phyloP scores from a whole-genome alignment of 2,329 filamentous ascomycete species.

The Penicillium sp. region DNA sequence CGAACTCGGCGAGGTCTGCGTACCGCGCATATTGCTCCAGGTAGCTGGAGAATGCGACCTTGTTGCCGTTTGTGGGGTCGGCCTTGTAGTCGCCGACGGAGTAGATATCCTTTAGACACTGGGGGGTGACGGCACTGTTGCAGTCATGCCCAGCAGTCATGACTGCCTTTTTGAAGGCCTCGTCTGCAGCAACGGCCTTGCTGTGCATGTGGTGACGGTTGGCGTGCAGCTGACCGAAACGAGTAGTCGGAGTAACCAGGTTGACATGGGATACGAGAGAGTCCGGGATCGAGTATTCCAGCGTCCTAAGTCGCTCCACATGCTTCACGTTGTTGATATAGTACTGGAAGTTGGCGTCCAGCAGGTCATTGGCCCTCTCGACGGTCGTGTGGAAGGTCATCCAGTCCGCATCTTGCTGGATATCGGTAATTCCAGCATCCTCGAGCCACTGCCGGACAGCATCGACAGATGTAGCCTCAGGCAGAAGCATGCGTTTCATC shows the following conservation, averaged over 20 bases:
- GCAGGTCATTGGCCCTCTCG: constrained; percentile 34
- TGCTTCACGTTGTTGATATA: constrained; percentile 30
- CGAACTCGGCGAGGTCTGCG: constrained; percentile 43
- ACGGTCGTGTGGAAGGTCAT: constrained; percentile 38
- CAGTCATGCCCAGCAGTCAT: constrained; percentile 32
- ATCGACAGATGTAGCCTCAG: constrained; percentile 38
- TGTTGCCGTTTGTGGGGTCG: constrained; percentile 34
- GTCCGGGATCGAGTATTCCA: constrained; percentile 40
- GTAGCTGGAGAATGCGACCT: constrained; percentile 46
- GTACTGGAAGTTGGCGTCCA: constrained; percentile 40
- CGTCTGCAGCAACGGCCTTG: constrained; percentile 19
- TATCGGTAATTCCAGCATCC: constrained; percentile 36
- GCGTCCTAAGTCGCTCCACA: constrained; percentile 36
- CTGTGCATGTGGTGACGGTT: constrained; percentile 26
- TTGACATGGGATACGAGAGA: constrained; percentile 35
- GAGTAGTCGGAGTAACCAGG: constrained; percentile 42
- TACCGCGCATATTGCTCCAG: constrained; percentile 49
- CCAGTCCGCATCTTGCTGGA: constrained; percentile 37
- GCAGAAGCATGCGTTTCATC: constrained; percentile 49
- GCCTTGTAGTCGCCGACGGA: constrained; percentile 42
- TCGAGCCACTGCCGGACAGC: constrained; percentile 47
- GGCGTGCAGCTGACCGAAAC: constrained; percentile 36
- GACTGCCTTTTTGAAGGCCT: constrained; percentile 18
- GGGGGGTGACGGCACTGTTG: constrained; percentile 44
- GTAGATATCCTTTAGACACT: constrained; percentile 48